These are phyloP conservation scores for Colletotrichum scovillei DNA, from an alignment of 2,329 filamentous ascomycete species.

Conservation along the genomic window DNA sequence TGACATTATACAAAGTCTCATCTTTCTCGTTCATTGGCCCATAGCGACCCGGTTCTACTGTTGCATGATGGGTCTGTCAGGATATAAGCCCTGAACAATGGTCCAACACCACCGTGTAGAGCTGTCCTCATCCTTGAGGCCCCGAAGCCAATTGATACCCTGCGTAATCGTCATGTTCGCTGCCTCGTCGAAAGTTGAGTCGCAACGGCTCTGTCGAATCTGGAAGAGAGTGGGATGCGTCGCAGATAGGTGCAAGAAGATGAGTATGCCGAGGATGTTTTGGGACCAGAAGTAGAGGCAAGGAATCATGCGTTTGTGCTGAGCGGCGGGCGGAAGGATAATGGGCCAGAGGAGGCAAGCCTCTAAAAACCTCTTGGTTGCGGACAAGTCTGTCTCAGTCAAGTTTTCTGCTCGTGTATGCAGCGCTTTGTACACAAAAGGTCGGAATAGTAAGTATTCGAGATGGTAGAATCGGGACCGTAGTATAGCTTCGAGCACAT, in stretches of 20 bases:
- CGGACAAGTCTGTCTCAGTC: conserved; percentile 63
- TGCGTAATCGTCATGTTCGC: conserved; percentile 59
- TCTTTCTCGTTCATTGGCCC: not conserved
- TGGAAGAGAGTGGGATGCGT: conserved; percentile 61
- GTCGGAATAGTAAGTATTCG: conserved; percentile 67
- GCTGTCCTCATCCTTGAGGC: conserved; percentile 65
- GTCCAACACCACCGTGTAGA: conserved; percentile 68
- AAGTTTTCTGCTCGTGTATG: conserved; percentile 64
- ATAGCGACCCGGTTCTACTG: not conserved
- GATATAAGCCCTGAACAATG: conserved; percentile 59
- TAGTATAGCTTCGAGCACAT: conserved; percentile 65
- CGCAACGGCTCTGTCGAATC: conserved; percentile 61
- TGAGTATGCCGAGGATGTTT: conserved; percentile 67
- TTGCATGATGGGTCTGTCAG: conserved; percentile 24
- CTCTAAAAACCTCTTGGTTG: conserved; percentile 67
- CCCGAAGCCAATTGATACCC: conserved; percentile 70
- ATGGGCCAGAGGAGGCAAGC: conserved; percentile 71
- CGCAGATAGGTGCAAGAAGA: conserved; percentile 66
- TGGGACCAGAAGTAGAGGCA: conserved; percentile 72
- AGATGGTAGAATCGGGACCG: conserved; percentile 70
- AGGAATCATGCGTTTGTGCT: conserved; percentile 69
- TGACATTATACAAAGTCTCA: not conserved
- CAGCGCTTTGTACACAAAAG: conserved; percentile 69
- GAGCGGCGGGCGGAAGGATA: conserved; percentile 65
- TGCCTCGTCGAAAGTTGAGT: conserved; percentile 61